Evolutionary conservation across 176 grass and related monocot species (phyloP), one percentile per base, ranked within the genome.

Genomic region (Eragrostis curvula): DNA sequence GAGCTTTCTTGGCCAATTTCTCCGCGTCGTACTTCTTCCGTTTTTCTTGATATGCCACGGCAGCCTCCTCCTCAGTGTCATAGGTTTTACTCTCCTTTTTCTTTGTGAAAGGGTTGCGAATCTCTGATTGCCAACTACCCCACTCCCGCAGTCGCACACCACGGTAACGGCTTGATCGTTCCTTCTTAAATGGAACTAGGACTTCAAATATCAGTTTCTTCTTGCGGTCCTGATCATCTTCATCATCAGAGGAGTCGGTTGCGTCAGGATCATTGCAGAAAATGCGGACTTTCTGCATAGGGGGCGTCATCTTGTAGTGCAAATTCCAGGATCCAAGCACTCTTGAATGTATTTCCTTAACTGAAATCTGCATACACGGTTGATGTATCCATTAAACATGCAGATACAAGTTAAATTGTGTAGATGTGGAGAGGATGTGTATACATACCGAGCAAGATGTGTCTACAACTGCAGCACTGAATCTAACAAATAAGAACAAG

Each of bases 51-150:
- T 83, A 83, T 51, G 83, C 83, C 0, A 49, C 83, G 36, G 83
- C 70, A 2, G 89, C 89, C 0, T 2, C 85, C 85, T 88, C 89
- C 81, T 87, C 89, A 12, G 81, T 72, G 23, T 8, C 14, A 67
- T 77, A 85, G 25, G 89, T 82, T 23, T 78, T 77, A 78, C 85
- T 81, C 24, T 59, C 29, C 14, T 77, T 67, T 6, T 60, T 58
- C 27, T 81, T 85, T 23, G 59, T 81, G 41, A 88, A 40, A 39
- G 89, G 89, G 68, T 91, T 85, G 18, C 81, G 85, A 51, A 91
- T 91, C 78, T 91, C 85, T 0, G 85, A 81, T 28, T 72, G 81
- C 89, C 89, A 91, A 24, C 25, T 52, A 30, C 89, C 89, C 81
- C 81, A 91, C 18, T 58, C 1, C 62, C 89, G 42, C 66, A 15